Evolutionary conservation across 2,329 filamentous ascomycete genomes (phyloP).

Genomic region (Rugonectria rugulosa): DNA sequence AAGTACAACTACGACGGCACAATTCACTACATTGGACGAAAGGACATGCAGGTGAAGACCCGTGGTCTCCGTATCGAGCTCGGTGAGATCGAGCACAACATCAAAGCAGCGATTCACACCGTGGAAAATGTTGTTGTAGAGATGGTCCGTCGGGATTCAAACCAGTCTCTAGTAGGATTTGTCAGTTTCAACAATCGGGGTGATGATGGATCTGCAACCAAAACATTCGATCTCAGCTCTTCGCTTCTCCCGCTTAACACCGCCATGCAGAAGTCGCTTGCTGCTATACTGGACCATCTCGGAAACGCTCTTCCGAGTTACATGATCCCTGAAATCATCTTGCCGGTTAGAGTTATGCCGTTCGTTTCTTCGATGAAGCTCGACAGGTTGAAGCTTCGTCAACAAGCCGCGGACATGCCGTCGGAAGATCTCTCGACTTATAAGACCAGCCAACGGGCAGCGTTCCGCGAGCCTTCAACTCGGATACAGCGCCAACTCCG

Average conservation of each 20-base stretch:
- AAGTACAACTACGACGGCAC: slow-evolving; percentile 10
- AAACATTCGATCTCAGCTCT: background rate
- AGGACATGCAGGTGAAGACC: slow-evolving; percentile 42
- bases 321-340: slow-evolving; percentile 36
- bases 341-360: slow-evolving; percentile 18
- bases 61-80: slow-evolving; percentile 43
- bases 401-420: slow-evolving; percentile 5
- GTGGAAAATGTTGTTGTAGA: background rate
- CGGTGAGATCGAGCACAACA: slow-evolving; percentile 9
- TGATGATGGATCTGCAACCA: background rate
- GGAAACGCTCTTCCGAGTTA: slow-evolving; percentile 26
- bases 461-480: slow-evolving; percentile 2
- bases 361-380: slow-evolving; percentile 24
- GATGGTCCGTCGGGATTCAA: background rate
- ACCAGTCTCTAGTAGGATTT: background rate
- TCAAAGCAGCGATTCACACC: background rate
- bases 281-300: slow-evolving; percentile 13
- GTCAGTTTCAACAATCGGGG: background rate
- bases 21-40: slow-evolving; percentile 22
- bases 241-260: background rate
- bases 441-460: background rate
- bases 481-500: slow-evolving; percentile 8
- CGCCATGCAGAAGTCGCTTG: background rate
- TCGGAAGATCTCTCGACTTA: slow-evolving; percentile 10
- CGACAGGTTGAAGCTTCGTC: slow-evolving; percentile 14